phyloP scores from a whole-genome alignment of 129 eudicot genomes.

The Chrysanthemum lavandulifolium region DNA sequence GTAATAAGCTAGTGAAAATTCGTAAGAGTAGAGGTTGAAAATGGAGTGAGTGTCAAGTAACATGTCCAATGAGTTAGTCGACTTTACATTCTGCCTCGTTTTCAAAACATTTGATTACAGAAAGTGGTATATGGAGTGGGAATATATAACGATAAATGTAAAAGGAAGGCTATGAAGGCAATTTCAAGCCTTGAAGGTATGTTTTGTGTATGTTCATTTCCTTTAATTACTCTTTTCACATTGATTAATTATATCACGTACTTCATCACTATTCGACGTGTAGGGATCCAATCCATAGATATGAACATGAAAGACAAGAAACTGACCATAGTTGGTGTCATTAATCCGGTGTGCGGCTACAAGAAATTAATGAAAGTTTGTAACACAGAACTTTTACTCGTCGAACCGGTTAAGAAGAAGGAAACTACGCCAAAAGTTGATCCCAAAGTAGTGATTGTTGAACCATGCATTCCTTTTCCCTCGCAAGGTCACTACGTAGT shows the following conservation, averaged over 20 bases:
- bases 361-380: conserved; percentile 24
- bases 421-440: too few relatives aligned
- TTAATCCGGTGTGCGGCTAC: conserved; percentile 26
- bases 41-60: too few relatives aligned
- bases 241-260: too few relatives aligned
- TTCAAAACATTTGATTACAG: neutral
- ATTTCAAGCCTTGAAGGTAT: conserved; percentile 25
- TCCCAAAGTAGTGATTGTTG: too few relatives aligned
- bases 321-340: conserved; percentile 31
- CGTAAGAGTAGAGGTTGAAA: too few relatives aligned
- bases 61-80: too few relatives aligned
- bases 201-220: neutral
- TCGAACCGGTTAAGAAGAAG: conserved; percentile 26
- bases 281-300: conserved; percentile 30
- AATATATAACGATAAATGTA: conserved; percentile 23
- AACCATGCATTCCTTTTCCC: too few relatives aligned
- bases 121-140: conserved; percentile 22
- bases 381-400: conserved; percentile 1
- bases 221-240: too few relatives aligned
- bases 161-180: conserved; percentile 36
- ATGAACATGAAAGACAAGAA: conserved; percentile 28
- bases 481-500: too few relatives aligned
- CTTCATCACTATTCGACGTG: neutral
- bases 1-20: too few relatives aligned
- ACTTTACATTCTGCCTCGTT: too few relatives aligned